Conservation (phyloP, 345 rosid genomes). For the Clarkia xantiana region DNA sequence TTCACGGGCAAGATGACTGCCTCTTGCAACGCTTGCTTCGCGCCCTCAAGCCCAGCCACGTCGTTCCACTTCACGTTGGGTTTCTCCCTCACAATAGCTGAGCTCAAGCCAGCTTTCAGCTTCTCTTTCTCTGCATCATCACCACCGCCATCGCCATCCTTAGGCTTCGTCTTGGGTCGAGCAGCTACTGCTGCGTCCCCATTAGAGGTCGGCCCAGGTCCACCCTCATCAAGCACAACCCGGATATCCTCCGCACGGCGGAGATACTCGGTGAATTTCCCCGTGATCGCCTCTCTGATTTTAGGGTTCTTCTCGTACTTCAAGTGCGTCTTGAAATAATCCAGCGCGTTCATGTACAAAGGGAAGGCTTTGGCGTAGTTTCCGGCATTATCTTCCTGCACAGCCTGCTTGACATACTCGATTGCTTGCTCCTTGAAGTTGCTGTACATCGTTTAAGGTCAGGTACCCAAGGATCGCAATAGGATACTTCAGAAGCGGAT, state of each 20-base stretch:
- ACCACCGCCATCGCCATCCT: conserved; percentile 48
- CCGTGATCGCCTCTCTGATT: conserved; percentile 69
- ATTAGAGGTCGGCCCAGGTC: conserved; percentile 52
- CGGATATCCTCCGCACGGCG: conserved; percentile 97
- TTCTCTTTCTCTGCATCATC: conserved; percentile 79
- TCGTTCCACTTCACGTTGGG: conserved; percentile 84
- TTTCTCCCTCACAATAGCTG: conserved; percentile 77
- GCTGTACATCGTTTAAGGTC: conserved; percentile 49
- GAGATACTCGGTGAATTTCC: conserved; percentile 75
- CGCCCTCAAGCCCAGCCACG: conserved; percentile 92
- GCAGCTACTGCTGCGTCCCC: conserved; percentile 72
- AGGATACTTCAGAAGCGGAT: background rate
- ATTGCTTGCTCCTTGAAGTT: conserved; percentile 92
- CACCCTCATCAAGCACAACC: conserved; percentile 77
- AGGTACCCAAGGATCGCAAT: conserved; percentile 7
- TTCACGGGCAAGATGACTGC: conserved; percentile 91
- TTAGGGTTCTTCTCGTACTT: conserved; percentile 94
- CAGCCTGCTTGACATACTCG: conserved; percentile 93
- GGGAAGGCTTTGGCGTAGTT: conserved; percentile 82
- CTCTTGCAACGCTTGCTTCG: conserved; percentile 83
- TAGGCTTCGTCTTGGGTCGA: conserved; percentile 55
- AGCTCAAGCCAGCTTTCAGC: conserved; percentile 66
- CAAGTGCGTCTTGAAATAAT: conserved; percentile 88
- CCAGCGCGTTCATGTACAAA: conserved; percentile 84
- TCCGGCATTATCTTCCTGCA: conserved; percentile 76